phyloP scores from a whole-genome alignment of 805 yeast genomes.

The Huiozyma naganishii region DNA sequence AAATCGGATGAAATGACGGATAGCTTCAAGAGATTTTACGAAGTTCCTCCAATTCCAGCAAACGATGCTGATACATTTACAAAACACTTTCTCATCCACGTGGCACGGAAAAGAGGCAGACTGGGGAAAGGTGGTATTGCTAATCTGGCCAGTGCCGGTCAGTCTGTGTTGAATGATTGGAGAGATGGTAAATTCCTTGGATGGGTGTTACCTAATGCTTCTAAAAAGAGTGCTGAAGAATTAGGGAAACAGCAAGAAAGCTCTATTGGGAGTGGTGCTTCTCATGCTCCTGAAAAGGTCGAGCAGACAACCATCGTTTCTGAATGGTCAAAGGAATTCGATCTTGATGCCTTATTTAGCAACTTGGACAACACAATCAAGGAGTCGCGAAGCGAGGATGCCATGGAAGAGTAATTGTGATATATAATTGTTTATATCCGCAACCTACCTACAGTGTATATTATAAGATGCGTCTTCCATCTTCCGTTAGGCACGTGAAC shows the following conservation, averaged over 20 bases:
- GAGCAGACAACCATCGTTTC: conserved; percentile 71
- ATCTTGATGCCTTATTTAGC: conserved; percentile 68
- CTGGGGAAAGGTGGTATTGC: conserved; percentile 90
- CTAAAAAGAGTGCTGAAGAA: conserved; percentile 29
- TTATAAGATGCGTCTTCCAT: not conserved
- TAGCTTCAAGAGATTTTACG: conserved; percentile 60
- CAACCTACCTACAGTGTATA: conserved; percentile 1
- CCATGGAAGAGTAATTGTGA: conserved; percentile 4
- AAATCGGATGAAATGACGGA: conserved; percentile 70
- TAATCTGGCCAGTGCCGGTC: conserved; percentile 75
- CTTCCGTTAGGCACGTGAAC: too few species aligned
- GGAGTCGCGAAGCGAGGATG: conserved; percentile 16
- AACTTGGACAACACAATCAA: conserved; percentile 29
- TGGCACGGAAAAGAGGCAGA: conserved; percentile 88
- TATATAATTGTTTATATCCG: not conserved
- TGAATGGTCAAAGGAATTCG: conserved; percentile 90
- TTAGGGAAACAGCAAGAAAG: conserved; percentile 23
- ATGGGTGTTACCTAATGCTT: conserved; percentile 69
- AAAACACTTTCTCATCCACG: conserved; percentile 79
- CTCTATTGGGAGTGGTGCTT: conserved; percentile 24
- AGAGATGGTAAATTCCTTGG: conserved; percentile 90
- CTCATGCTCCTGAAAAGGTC: conserved; percentile 35
- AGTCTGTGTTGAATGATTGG: conserved; percentile 84
- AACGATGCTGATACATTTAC: conserved; percentile 64
- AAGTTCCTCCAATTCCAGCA: conserved; percentile 70